Base-by-base conservation (phyloP, 2,329 filamentous ascomycete genomes). In the Beauveria bassiana region DNA sequence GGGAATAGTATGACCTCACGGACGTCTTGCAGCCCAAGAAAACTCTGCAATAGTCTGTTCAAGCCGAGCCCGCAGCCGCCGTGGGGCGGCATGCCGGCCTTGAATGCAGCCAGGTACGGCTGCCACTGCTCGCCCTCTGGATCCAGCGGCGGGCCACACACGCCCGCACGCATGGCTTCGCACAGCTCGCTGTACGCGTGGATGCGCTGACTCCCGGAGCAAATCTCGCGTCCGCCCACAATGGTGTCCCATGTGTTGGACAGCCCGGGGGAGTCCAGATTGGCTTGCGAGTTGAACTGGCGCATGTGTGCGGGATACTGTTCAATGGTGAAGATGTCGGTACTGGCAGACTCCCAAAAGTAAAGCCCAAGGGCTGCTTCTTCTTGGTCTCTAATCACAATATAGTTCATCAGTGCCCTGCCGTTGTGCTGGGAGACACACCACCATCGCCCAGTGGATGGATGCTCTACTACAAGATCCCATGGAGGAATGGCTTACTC, bases 71-170 rank as follows among this genome's bases (percentile, higher is more conserved):
- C 53, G 24, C 53, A 56, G 26, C 53, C 53, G 10, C 53, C 53
- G 12, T 56, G 53, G n/a, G 40, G 53, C 26, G 53, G 53, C 53
- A 56, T 56, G 18, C 53, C 53, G n/a, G 53, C 53, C 10, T 24
- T 45, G 42, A 56, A 56, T 2, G 53, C 53, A 22, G 24, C 53
- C 18, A 56, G 53, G 40, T 56, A 56, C 26, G 53, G 53, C 40
- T 56, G 53, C 53, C 53, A 56, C 53, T 56, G 53, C 42, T 56
- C 18, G n/a, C 8, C 53, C 22, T 56, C 53, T 14, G 53, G 53
- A 34, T 56, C 26, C 53, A 56, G 22, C 26, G 53, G 24, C 7
- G 53, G 53, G 7, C 53, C 53, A 22, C 53, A 56, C 24, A 56
- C 53, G 20, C 42, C 42, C 4, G 40, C 53, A 22, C 53, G 9